Percentiles rank a stretch among this genome's conserved stretches.
Conservation (phyloP, 495 filamentous ascomycete genomes). For the Neurospora sp. region DNA sequence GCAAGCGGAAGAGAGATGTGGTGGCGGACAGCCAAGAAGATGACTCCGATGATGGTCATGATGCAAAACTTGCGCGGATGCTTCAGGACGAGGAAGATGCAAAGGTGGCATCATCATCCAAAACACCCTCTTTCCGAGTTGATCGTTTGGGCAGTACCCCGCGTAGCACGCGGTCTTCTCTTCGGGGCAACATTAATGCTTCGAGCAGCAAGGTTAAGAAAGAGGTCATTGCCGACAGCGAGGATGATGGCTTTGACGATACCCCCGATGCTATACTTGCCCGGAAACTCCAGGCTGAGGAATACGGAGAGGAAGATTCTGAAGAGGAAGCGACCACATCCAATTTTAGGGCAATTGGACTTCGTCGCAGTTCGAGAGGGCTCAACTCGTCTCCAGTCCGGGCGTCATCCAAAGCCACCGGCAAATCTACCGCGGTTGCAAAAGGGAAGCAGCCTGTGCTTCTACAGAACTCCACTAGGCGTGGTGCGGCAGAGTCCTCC, state of each 20-base stretch:
- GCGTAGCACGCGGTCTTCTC: not conserved
- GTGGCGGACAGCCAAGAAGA: conserved; percentile 27
- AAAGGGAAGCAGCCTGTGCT: not conserved
- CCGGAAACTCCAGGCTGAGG: conserved; percentile 45
- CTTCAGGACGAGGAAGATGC: conserved; percentile 56
- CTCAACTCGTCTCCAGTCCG: not conserved
- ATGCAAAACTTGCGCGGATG: conserved; percentile 46
- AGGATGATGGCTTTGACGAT: conserved; percentile 21
- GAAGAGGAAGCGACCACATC: not conserved
- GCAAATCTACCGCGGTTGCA: not conserved
- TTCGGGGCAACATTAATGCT: not conserved
- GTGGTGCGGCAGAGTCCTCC: not conserved
- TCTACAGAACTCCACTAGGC: not conserved
- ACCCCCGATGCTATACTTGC: conserved; percentile 43
- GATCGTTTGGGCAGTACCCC: not conserved
- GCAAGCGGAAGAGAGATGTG: conserved; percentile 20
- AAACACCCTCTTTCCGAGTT: not conserved
- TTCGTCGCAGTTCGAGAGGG: conserved; percentile 6
- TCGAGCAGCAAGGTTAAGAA: conserved; percentile 3
- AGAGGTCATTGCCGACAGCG: conserved; percentile 20
- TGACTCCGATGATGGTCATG: conserved; percentile 28
- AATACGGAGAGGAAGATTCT: conserved; percentile 31
- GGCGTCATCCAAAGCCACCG: not conserved
- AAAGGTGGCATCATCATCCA: not conserved
- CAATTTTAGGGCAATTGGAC: not conserved